These are phyloP conservation scores for Iberis pinnata DNA, from an alignment of 345 rosid species.

Conservation along the genomic window DNA sequence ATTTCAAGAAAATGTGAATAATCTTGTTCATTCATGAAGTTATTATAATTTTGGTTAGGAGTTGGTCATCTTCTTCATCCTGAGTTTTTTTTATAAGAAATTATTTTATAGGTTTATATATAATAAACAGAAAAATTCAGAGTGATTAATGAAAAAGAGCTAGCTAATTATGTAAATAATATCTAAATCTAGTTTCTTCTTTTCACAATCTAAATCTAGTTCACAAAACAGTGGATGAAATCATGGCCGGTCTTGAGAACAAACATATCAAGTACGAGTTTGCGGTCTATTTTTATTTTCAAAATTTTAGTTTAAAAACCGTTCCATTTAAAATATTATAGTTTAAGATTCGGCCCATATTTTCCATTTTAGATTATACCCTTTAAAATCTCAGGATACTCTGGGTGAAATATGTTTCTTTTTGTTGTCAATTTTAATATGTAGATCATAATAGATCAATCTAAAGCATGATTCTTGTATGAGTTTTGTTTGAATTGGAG, in stretches of 20 bases:
- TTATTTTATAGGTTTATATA: neutral
- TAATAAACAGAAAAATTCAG: slow-evolving; percentile 5
- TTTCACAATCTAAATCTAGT: slow-evolving; percentile 6
- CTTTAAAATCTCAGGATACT: too few relatives aligned
- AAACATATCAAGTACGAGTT: too few relatives aligned
- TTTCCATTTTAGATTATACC: too few relatives aligned
- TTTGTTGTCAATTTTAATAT: too few relatives aligned
- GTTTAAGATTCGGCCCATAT: too few relatives aligned
- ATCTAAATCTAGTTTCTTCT: slow-evolving; percentile 21
- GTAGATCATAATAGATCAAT: too few relatives aligned
- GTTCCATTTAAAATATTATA: too few relatives aligned
- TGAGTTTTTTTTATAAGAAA: neutral
- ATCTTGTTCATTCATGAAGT: slow-evolving; percentile 2
- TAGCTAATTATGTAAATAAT: neutral
- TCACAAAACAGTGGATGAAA: too few relatives aligned
- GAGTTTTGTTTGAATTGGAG: neutral
- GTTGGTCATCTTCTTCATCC: slow-evolving; percentile 15
- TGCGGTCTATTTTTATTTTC: too few relatives aligned
- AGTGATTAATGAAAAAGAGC: neutral
- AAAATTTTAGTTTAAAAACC: too few relatives aligned
- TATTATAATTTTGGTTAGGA: slow-evolving; percentile 3
- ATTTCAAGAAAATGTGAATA: slow-evolving; percentile 7
- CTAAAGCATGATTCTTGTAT: neutral
- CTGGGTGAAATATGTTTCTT: too few relatives aligned
- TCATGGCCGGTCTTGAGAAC: too few relatives aligned